These are phyloP conservation scores for Globisporangium iwayamae DNA, from an alignment of 352 stramenopile genomes.

Conservation along the genomic window DNA sequence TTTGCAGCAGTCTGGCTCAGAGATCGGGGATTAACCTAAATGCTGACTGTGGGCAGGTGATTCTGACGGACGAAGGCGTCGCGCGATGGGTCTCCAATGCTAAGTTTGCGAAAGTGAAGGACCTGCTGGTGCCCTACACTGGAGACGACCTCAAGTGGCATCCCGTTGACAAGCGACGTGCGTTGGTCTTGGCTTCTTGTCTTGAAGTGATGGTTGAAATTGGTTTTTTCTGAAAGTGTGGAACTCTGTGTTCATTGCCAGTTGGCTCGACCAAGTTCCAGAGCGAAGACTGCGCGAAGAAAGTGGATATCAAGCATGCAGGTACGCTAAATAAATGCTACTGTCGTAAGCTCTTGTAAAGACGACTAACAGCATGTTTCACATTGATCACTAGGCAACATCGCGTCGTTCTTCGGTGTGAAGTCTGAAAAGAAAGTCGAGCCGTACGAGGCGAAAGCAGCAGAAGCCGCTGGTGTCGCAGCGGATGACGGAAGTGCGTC, in stretches of 20 bases:
- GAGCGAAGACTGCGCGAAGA: slow-evolving; percentile 65
- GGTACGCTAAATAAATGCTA: slow-evolving; percentile 22
- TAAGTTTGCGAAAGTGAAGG: slow-evolving; percentile 53
- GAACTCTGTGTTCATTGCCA: slow-evolving; percentile 13
- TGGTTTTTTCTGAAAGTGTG: not conserved
- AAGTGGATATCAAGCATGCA: slow-evolving; percentile 73
- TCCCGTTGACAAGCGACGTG: slow-evolving; percentile 73
- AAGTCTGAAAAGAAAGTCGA: slow-evolving; percentile 29
- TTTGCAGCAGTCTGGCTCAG: no score
- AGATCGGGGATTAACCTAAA: not conserved
- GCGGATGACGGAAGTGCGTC: not conserved
- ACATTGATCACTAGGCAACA: slow-evolving; percentile 35
- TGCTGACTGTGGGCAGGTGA: slow-evolving; percentile 35
- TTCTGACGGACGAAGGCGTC: slow-evolving; percentile 60
- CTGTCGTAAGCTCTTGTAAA: not conserved
- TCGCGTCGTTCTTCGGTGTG: slow-evolving; percentile 63
- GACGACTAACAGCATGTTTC: no score
- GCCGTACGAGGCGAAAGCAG: not conserved
- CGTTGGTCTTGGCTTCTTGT: not conserved
- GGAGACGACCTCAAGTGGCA: slow-evolving; percentile 64
- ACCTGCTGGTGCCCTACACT: slow-evolving; percentile 50
- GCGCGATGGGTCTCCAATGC: slow-evolving; percentile 59
- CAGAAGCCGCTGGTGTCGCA: no score
- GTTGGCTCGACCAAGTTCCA: slow-evolving; percentile 77
- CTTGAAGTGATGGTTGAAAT: not conserved